Conservation (phyloP, 176 grass and related monocot genomes). For the Tuctoria greenei region DNA sequence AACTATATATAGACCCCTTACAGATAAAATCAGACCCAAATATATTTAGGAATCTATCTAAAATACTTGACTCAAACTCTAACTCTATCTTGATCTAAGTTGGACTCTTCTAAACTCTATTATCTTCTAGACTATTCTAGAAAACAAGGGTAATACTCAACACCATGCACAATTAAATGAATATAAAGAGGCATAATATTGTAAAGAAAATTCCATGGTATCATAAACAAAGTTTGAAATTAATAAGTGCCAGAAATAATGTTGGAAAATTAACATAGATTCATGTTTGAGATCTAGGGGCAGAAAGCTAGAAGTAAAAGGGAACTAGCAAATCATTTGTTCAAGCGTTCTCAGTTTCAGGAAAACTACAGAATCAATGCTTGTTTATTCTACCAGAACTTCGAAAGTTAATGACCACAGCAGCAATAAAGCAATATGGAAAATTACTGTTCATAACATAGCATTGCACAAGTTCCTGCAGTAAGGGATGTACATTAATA, state of each 20-base stretch:
- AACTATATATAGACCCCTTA: too few species aligned
- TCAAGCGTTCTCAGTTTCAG: conserved; percentile 16
- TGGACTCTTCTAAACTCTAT: too few species aligned
- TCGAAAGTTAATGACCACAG: neutral
- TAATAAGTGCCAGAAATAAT: conserved; percentile 14
- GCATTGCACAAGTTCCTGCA: neutral
- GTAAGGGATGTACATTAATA: neutral
- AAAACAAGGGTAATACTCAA: too few species aligned
- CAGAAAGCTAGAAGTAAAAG: neutral
- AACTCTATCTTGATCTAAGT: too few species aligned
- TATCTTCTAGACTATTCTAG: too few species aligned
- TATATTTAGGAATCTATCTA: too few species aligned
- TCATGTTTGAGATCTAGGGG: conserved; percentile 11
- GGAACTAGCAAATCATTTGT: neutral
- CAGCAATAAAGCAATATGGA: conserved; percentile 6
- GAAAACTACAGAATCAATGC: neutral
- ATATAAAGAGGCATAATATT: neutral
- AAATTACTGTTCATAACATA: conserved; percentile 4
- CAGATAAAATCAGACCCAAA: too few species aligned
- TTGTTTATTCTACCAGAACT: conserved; percentile 6
- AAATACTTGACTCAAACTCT: too few species aligned
- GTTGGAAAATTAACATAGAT: conserved; percentile 1
- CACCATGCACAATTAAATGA: neutral
- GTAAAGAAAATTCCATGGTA: neutral
- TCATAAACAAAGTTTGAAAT: neutral